These are phyloP conservation scores for Euclidium syriacum DNA, from an alignment of 345 rosid species.

Conservation along the genomic window DNA sequence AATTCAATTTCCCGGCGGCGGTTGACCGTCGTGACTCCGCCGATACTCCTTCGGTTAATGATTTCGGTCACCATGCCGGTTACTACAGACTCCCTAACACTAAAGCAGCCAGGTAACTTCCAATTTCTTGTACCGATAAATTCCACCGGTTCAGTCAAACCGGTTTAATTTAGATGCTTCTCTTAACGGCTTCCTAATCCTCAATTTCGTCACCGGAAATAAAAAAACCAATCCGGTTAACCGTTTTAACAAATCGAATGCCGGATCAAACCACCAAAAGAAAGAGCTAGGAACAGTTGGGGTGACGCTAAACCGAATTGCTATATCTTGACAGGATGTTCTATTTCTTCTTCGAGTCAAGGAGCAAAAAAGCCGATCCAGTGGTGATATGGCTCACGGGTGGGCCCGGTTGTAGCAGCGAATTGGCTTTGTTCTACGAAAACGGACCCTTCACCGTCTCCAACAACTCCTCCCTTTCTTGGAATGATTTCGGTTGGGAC, in stretches of 20 bases:
- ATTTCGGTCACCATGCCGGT: constrained; percentile 83
- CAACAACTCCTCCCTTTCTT: constrained; percentile 57
- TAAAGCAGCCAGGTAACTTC: constrained; percentile 63
- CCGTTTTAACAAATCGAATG: no score
- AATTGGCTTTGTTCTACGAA: constrained; percentile 84
- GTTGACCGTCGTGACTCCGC: constrained; percentile 29
- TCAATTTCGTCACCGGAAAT: neutral
- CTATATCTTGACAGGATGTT: constrained; percentile 55
- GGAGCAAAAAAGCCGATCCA: constrained; percentile 56
- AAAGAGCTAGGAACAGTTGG: neutral
- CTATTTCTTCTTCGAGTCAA: constrained; percentile 78
- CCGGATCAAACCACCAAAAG: neutral
- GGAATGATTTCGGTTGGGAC: constrained; percentile 97
- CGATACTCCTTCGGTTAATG: constrained; percentile 47
- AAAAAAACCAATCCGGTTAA: neutral
- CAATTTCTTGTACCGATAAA: neutral
- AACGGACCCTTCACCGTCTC: constrained; percentile 79
- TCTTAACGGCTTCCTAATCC: neutral
- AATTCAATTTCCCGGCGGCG: constrained; percentile 37
- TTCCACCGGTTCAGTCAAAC: neutral
- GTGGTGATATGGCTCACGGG: constrained; percentile 96
- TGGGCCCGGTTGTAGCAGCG: constrained; percentile 95
- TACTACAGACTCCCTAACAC: constrained; percentile 71
- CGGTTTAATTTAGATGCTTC: neutral
- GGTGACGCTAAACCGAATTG: constrained; percentile 6